Evolutionary conservation across 805 yeast genomes (phyloP), one percentile per base, ranked within the genome.

Genomic region (Nakazawaea anatomiae): DNA sequence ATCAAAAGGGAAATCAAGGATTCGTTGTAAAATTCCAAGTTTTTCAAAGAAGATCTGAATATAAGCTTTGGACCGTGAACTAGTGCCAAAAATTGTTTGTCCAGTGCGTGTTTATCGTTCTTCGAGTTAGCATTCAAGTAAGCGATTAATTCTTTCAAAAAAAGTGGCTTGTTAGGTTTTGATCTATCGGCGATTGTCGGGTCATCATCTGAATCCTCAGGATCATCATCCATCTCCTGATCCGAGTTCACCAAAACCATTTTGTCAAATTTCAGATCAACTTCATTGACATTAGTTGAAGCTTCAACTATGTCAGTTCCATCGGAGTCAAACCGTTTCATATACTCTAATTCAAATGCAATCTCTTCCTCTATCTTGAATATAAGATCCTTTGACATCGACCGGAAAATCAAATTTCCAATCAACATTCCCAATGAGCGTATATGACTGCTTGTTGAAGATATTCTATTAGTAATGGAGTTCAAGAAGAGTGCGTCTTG

Each of bases 111-210:
- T 3, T 71, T 64, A 43, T 74, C 74, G 18, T 71, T 72, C 4
- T 71, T 66, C 2, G 68, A 61, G 31, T 76, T 76, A 0, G 73
- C 70, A 9, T 69, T 68, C 14, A 86, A 69, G 57, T 84, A 86
- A 11, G 69, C 65, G 4, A 89, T 59, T 25, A 91, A 67, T 54
- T 89, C 96, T 55, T 86, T 83, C 39, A 92, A 66, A 58, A 89
- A 92, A 1, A 88, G 73, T 0, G 89, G 90, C 1, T 69, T 64
- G 0, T 73, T 60, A 0, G 79, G 69, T 5, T 62, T 67, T 2
- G 64, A 62, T 6, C 62, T 60, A 11, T 66, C 58, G 1, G 67
- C 66, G 4, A 75, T 52, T 0, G 81, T 66, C 0, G 80, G 77
- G 54, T 75, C 81, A 36, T 74, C 85, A 12, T 85, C 83, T 28